A percentile compares a stretch with the other conserved stretches of the same genome.
Evolutionary conservation across 768 basidiomycete species (phyloP).

Genomic region (Tulasnella calospora): DNA sequence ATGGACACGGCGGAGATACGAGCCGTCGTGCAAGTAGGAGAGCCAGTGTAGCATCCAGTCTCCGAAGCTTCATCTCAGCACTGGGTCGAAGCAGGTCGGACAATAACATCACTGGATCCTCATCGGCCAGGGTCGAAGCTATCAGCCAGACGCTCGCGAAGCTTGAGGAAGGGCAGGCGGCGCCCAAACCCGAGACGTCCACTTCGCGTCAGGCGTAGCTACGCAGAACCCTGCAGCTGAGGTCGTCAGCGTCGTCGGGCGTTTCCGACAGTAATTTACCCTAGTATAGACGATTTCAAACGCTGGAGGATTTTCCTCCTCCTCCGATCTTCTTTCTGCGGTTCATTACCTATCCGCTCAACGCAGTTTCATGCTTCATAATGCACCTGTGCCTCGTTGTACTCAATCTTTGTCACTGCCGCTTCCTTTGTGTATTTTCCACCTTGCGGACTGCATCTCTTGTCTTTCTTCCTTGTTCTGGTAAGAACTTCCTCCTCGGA

Average conservation of each 20-base stretch:
- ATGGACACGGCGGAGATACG: slow-evolving; percentile 4
- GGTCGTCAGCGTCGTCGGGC: background rate
- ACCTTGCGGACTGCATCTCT: background rate
- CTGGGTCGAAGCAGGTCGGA: background rate
- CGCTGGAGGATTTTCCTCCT: background rate
- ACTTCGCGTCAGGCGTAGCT: background rate
- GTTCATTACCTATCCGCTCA: background rate
- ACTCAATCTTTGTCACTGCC: background rate
- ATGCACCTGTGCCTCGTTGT: background rate
- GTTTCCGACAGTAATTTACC: background rate
- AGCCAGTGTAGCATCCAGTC: background rate
- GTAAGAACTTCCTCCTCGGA: background rate
- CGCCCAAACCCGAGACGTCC: background rate
- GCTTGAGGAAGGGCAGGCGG: slow-evolving; percentile 1
- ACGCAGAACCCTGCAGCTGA: background rate
- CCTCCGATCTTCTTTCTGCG: background rate
- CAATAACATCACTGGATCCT: background rate
- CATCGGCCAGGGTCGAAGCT: slow-evolving; percentile 1
- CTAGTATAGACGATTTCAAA: background rate
- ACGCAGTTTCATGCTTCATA: background rate
- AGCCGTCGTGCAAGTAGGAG: background rate
- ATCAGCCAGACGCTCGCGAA: slow-evolving; percentile 6
- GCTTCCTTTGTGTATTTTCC: background rate
- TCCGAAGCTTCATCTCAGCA: background rate
- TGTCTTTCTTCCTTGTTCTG: background rate